Evolutionary conservation across 176 grass and related monocot genomes (phyloP).

Genomic region (Oryza australiensis): DNA sequence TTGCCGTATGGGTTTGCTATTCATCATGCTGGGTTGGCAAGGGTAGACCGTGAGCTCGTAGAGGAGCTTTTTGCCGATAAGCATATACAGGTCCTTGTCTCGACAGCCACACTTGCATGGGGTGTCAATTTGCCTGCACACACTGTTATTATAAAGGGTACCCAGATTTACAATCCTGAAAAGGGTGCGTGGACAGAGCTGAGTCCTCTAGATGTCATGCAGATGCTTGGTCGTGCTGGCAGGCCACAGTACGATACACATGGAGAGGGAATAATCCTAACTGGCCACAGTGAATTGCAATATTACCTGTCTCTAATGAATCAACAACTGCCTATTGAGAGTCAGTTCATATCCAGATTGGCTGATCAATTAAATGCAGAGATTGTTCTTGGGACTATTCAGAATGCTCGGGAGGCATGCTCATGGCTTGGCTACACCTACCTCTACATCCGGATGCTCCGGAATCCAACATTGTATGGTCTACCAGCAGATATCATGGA

Average conservation of each 20-base stretch:
- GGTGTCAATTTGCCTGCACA: constrained; percentile 97
- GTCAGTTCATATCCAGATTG: constrained; percentile 87
- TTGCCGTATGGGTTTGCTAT: constrained; percentile 96
- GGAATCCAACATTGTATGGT: constrained; percentile 92
- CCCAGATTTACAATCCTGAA: constrained; percentile 96
- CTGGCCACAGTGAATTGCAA: constrained; percentile 87
- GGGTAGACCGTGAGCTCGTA: constrained; percentile 78
- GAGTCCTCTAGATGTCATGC: constrained; percentile 96
- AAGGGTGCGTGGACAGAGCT: constrained; percentile 97
- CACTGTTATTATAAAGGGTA: constrained; percentile 95
- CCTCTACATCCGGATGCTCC: constrained; percentile 85
- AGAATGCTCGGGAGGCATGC: constrained; percentile 92
- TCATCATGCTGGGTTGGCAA: constrained; percentile 93
- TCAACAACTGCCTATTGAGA: constrained; percentile 93
- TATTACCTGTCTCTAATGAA: constrained; percentile 98
- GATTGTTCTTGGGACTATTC: constrained; percentile 88
- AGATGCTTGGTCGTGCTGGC: constrained; percentile 98
- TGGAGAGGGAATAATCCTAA: constrained; percentile 95
- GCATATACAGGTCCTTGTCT: constrained; percentile 93
- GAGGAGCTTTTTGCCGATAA: constrained; percentile 89
- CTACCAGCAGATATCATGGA: constrained; percentile 75
- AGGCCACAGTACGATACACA: constrained; percentile 95
- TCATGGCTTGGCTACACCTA: constrained; percentile 92
- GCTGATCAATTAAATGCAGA: constrained; percentile 95
- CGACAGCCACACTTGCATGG: constrained; percentile 90